Percentiles rank a stretch among this genome's conserved stretches.
Evolutionary conservation across 108 stramenopile species (phyloP).

Genomic region (Cyclotella atomus): DNA sequence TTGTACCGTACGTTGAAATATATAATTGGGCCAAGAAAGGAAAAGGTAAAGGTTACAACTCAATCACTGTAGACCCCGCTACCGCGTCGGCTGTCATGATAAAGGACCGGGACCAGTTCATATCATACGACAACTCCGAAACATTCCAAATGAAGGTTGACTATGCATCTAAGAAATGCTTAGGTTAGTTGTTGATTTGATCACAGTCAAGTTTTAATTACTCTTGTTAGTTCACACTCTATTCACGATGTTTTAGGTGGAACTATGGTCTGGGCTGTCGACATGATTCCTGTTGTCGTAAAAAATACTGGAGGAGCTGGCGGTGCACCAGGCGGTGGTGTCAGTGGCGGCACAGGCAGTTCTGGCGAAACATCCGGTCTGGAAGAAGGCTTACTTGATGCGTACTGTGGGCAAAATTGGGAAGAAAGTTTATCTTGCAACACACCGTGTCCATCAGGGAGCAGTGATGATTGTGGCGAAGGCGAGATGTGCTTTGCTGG

Average conservation of each 20-base stretch:
- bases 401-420: slow-evolving; percentile 49
- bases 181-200: too few species aligned
- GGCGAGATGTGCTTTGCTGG: slow-evolving; percentile 50
- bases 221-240: slow-evolving; percentile 13
- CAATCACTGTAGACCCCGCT: slow-evolving; percentile 25
- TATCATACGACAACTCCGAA: slow-evolving; percentile 50
- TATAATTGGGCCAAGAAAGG: slow-evolving; percentile 42
- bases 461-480: slow-evolving; percentile 38
- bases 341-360: not conserved
- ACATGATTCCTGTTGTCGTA: slow-evolving; percentile 21
- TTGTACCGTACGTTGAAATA: slow-evolving; percentile 50
- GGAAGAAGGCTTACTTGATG: slow-evolving; percentile 20
- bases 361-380: not conserved
- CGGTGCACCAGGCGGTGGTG: slow-evolving; percentile 5
- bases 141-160: slow-evolving; percentile 47
- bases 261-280: not conserved
- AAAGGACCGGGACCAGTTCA: slow-evolving; percentile 42
- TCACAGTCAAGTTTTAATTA: too few species aligned
- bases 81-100: slow-evolving; percentile 41
- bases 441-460: slow-evolving; percentile 41
- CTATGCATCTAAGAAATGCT: slow-evolving; percentile 43
- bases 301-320: slow-evolving; percentile 10
- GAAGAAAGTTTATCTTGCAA: slow-evolving; percentile 36
- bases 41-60: slow-evolving; percentile 44
- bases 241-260: too few species aligned